Percentiles rank a stretch among this genome's conserved stretches.
Conservation (phyloP, 805 yeast species). For the Wickerhamiella cacticola region DNA sequence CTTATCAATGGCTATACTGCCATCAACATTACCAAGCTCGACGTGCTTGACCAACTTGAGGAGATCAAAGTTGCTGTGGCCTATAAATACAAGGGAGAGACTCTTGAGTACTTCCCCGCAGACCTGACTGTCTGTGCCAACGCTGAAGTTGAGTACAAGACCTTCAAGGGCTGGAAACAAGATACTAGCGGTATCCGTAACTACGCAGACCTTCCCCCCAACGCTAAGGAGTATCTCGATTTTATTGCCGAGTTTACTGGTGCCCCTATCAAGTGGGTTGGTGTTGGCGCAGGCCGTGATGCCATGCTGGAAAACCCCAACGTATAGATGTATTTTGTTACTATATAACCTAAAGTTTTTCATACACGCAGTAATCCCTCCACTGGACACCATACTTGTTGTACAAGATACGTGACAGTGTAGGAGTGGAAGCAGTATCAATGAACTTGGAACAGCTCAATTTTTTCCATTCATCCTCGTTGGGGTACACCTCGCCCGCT, state of each 20-base stretch:
- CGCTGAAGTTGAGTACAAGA: conserved; percentile 83
- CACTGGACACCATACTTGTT: conserved; percentile 17
- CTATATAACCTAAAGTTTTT: no score
- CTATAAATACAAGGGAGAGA: conserved; percentile 69
- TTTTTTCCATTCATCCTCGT: conserved; percentile 19
- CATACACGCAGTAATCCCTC: conserved; percentile 25
- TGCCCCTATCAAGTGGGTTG: conserved; percentile 91
- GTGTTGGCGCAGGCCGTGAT: conserved; percentile 96
- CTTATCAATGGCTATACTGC: conserved; percentile 90
- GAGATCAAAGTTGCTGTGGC: conserved; percentile 81
- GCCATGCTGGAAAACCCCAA: conserved; percentile 47
- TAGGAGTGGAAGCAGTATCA: conserved; percentile 20
- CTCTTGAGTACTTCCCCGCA: conserved; percentile 76
- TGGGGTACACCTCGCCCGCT: conserved; percentile 32
- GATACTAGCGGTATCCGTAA: conserved; percentile 62
- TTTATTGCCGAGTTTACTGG: conserved; percentile 75
- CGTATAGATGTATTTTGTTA: no score
- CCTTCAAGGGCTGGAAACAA: conserved; percentile 88
- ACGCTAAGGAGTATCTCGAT: conserved; percentile 72
- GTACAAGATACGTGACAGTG: conserved; percentile 24
- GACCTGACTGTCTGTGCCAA: conserved; percentile 71
- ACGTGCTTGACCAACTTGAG: conserved; percentile 80
- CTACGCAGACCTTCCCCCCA: conserved; percentile 73
- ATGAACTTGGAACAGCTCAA: conserved; percentile 22
- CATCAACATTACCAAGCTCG: conserved; percentile 87